phyloP scores from a whole-genome alignment of 305 asterid genomes.

The Ajuga reptans region DNA sequence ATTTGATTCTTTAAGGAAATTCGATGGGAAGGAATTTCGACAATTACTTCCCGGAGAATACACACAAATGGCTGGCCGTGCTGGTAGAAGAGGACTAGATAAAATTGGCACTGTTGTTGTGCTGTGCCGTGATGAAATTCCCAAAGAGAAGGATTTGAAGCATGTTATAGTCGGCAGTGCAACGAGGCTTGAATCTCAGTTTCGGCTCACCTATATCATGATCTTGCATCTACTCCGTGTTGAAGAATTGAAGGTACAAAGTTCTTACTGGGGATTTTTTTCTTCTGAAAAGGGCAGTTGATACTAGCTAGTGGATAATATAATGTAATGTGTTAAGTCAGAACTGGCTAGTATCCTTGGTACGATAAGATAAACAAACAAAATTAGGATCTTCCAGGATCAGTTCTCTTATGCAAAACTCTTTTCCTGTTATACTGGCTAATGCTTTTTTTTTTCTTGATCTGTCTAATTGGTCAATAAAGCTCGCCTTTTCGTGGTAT shows the following conservation, averaged over 20 bases:
- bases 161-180: conserved; percentile 84
- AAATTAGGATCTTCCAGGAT: background rate
- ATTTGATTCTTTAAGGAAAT: conserved; percentile 84
- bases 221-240: conserved; percentile 96
- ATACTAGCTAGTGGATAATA: conserved; percentile 14
- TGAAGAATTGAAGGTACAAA: conserved; percentile 85
- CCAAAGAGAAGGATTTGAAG: conserved; percentile 68
- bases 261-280: conserved; percentile 14
- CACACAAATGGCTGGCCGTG: conserved; percentile 99
- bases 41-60: conserved; percentile 94
- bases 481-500: conserved; percentile 4
- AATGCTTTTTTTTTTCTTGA: background rate
- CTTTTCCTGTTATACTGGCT: conserved; percentile 1
- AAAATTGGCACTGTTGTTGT: conserved; percentile 87
- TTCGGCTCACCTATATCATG: conserved; percentile 95
- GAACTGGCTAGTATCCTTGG: conserved; percentile 4
- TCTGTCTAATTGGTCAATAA: conserved; percentile 10
- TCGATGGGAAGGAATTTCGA: conserved; percentile 89
- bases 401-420: background rate
- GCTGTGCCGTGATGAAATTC: conserved; percentile 90
- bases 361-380: conserved; percentile 1
- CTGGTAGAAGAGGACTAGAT: conserved; percentile 99
- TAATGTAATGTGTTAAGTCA: background rate
- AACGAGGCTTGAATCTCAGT: conserved; percentile 89
- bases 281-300: background rate